Conservation (phyloP, 2,329 filamentous ascomycete genomes). For the Boeremia lycopersici region DNA sequence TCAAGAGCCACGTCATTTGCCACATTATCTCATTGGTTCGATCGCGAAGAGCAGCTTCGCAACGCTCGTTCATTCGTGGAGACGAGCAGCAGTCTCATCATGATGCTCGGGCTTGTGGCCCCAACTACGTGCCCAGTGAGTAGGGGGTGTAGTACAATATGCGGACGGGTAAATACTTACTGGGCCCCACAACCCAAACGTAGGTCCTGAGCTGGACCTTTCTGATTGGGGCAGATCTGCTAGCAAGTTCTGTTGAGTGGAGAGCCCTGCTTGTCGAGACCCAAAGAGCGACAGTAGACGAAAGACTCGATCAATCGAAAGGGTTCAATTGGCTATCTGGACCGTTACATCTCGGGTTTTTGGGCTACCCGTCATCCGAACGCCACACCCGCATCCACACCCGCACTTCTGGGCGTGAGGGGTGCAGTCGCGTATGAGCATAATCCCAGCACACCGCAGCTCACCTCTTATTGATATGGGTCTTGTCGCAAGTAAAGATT, state of each 20-base stretch:
- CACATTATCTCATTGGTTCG: too few species aligned
- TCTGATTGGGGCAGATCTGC: neutral
- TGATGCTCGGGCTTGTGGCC: too few species aligned
- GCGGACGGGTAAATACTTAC: neutral
- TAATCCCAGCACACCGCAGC: neutral
- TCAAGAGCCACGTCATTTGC: too few species aligned
- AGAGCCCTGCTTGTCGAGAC: neutral
- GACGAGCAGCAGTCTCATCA: too few species aligned
- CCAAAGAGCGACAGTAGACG: neutral
- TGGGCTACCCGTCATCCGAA: neutral
- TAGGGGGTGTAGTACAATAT: neutral
- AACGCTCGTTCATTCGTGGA: too few species aligned
- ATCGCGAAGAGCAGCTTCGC: too few species aligned
- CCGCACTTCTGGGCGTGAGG: neutral
- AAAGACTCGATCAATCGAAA: neutral
- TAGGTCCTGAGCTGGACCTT: neutral
- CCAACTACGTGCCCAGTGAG: too few species aligned
- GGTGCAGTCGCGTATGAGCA: neutral
- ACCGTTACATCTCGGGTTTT: neutral
- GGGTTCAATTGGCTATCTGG: neutral
- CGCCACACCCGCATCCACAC: neutral
- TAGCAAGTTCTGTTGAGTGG: neutral
- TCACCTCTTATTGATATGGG: neutral
- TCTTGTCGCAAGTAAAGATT: neutral
- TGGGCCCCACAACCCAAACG: neutral